Percentiles rank a stretch among this genome's conserved stretches.
Conservation (phyloP, 225 moss, liverwort and hornwort species). For the Pseudisothecium myosuroides region DNA sequence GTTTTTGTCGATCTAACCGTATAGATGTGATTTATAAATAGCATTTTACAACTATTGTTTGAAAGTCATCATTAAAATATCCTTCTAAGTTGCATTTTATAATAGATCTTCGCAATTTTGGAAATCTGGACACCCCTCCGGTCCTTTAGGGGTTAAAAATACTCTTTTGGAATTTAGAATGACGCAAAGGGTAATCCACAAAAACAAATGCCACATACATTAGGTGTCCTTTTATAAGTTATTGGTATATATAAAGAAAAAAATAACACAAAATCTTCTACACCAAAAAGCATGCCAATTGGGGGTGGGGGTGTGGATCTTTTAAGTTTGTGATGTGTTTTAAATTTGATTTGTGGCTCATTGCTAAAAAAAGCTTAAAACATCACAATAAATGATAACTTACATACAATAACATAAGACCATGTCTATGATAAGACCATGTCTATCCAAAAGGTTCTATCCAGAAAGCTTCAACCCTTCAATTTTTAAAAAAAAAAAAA, state of each 20-base stretch:
- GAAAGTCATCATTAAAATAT: too few relatives aligned
- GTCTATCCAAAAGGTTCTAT: neutral
- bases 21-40: too few relatives aligned
- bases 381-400: neutral
- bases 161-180: neutral
- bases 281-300: neutral
- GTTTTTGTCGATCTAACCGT: too few relatives aligned
- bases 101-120: too few relatives aligned
- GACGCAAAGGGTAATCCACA: neutral
- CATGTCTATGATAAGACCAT: neutral
- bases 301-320: accelerated
- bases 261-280: neutral
- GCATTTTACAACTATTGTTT: too few relatives aligned
- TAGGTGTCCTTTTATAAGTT: neutral
- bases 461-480: accelerated
- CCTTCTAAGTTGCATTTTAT: too few relatives aligned
- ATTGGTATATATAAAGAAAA: neutral
- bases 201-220: neutral
- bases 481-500: neutral
- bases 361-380: neutral
- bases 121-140: too few relatives aligned
- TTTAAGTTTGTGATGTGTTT: neutral
- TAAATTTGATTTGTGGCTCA: neutral
- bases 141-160: too few relatives aligned
- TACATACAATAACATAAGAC: neutral